Evolutionary conservation across 257 asterid species (phyloP), one percentile per base, ranked within the genome.

Genomic region (Ilex aquifolium): DNA sequence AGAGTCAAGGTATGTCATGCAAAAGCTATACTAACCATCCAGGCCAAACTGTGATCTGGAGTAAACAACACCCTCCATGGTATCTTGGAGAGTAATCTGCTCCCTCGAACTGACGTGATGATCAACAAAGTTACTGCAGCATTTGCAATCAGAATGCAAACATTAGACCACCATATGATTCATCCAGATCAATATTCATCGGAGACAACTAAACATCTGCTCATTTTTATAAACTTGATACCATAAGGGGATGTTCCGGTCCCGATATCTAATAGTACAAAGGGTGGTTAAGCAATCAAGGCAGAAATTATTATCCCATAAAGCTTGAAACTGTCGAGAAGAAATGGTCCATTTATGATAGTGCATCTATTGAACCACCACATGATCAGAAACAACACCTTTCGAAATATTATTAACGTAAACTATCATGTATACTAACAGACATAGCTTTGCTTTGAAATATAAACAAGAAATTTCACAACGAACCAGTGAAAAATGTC

Each of bases 61-160:
- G 77, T 85, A 87, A 75, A 82, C 67, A 53, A 80, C 91, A 2
- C 96, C 90, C 74, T 82, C 96, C 89, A 87, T 66, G 74, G 80
- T 78, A 80, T 93, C 99, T 76, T 93, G 99, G 61, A 93, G 95
- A 27, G 99, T 93, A 56, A 93, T 93, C 82, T 93, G 99, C 65
- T 93, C 99, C 85, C 92, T 87, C 63, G 97, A 87, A 82, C 99
- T 90, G 64, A 90, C 77, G 75, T 90, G 99, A 83, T 90, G 95
- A 80, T 90, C 99, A 21, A 87, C 94, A 76, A 73, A 90, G 76
- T 93, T 85, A 67, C 99, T 93, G 99, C 85, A 78, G 63, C 64
- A 56, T 74, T 62, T 36, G 51, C 57, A 77, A 55, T 54, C 46
- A 74, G 61, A 56, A 29, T 17, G 40, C 14, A 6, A 68, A 50